Base-by-base conservation (phyloP, 202 grass and related monocot genomes). In the Setaria viridis region DNA sequence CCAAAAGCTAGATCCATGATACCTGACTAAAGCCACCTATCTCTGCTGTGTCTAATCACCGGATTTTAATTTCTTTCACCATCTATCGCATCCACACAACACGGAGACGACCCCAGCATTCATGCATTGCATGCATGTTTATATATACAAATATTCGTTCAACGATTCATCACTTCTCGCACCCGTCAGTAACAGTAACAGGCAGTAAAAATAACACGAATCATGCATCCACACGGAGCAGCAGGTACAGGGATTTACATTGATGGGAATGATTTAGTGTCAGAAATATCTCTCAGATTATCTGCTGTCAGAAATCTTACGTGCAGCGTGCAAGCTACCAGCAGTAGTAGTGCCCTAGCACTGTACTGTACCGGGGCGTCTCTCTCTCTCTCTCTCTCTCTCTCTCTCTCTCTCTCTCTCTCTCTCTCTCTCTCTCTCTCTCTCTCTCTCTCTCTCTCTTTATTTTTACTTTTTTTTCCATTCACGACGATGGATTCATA, bases 241-340 rank as follows among this genome's bases (percentile, higher is more conserved):
- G 29, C 15, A 51, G 70, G 25, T 33, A 49, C 65, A 81, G 77
- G 82, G 81, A 88, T 88, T 46, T 91, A 82, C 65, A 73, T 85
- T 85, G 77, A 85, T 53, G 77, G 82, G 77, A 85, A 91, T 85
- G 81, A 76, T 91, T 87, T 88, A 76, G 0, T 66, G 85, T 88
- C 85, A 91, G 89, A 88, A 53, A 77, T 72, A 82, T 82, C 70
- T 2, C 11, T 14, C 21, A n/a, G 67, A 82, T 82, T 70, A 82
- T 46, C 25, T 70, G 49, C 13, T 66, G 85, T 88, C 85, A 85
- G 89, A 85, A 35, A 81, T 77, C 71, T 72, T 67, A 72, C 85
- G 78, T 53, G 46, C 62, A 62, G 68, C 42, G 80, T 84, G 58
- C 53, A 41, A 72, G 45, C 69, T 58, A 50, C 72, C 65, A 65